A percentile compares a stretch with the other conserved stretches of the same genome.
Evolutionary conservation across 257 asterid genomes (phyloP).

Genomic region (Avicennia marina): DNA sequence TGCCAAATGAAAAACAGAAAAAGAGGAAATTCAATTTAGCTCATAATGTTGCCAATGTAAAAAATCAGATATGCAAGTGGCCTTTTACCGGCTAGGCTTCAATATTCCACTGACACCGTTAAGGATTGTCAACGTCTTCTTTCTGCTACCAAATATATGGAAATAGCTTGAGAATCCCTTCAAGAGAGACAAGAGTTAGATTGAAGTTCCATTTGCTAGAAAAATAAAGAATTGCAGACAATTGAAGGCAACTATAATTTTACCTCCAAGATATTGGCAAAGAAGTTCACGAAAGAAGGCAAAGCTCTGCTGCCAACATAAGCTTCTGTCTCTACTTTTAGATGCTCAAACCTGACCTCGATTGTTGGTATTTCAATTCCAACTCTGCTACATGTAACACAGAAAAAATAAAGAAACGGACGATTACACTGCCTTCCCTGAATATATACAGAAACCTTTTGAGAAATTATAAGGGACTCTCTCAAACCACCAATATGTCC

Average conservation of each 20-base stretch:
- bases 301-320: conserved; percentile 25
- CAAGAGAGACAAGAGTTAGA: neutral
- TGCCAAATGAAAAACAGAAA: conserved; percentile 14
- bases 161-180: conserved; percentile 39
- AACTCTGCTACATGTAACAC: too few relatives aligned
- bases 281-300: conserved; percentile 26
- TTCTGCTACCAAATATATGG: conserved; percentile 35
- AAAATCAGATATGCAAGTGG: too few relatives aligned
- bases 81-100: conserved; percentile 45
- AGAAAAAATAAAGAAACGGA: too few relatives aligned
- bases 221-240: too few relatives aligned
- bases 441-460: too few relatives aligned
- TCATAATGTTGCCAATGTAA: too few relatives aligned
- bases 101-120: conserved; percentile 47
- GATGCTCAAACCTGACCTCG: conserved; percentile 28
- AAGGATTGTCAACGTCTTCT: conserved; percentile 39
- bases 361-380: conserved; percentile 26
- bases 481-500: neutral
- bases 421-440: too few relatives aligned
- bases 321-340: conserved; percentile 22
- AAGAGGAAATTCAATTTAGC: neutral
- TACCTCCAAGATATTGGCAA: conserved; percentile 40
- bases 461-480: neutral
- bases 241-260: too few relatives aligned
- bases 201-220: too few relatives aligned